phyloP scores from a whole-genome alignment of 345 rosid genomes.

The Pistacia atlantica region DNA sequence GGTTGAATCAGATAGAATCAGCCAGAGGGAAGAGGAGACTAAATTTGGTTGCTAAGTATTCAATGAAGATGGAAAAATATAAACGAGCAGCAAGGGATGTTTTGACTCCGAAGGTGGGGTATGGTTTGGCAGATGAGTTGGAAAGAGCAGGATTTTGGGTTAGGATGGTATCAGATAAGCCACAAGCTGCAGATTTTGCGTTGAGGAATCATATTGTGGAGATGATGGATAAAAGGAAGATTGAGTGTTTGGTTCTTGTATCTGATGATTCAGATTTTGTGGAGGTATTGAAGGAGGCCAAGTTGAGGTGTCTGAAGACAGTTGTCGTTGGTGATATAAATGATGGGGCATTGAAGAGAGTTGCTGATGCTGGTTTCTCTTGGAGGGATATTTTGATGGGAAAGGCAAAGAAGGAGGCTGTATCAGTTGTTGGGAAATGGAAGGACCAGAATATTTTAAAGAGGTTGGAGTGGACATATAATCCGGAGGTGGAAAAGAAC shows the following conservation, averaged over 20 bases:
- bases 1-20: slow-evolving; percentile 78
- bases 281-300: slow-evolving; percentile 68
- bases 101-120: slow-evolving; percentile 68
- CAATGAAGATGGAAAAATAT: slow-evolving; percentile 86
- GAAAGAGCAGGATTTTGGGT: slow-evolving; percentile 80
- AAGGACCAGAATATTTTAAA: slow-evolving; percentile 67
- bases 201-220: slow-evolving; percentile 74
- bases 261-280: slow-evolving; percentile 86
- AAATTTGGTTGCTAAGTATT: slow-evolving; percentile 62
- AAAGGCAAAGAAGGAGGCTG: slow-evolving; percentile 85
- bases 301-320: slow-evolving; percentile 68
- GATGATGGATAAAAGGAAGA: slow-evolving; percentile 71
- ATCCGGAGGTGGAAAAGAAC: slow-evolving; percentile 50
- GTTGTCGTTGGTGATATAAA: slow-evolving; percentile 79
- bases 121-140: slow-evolving; percentile 71
- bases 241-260: slow-evolving; percentile 77
- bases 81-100: slow-evolving; percentile 56
- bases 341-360: slow-evolving; percentile 68
- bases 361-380: slow-evolving; percentile 72
- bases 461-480: slow-evolving; percentile 77
- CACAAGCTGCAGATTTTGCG: slow-evolving; percentile 75
- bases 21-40: slow-evolving; percentile 80
- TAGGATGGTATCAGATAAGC: slow-evolving; percentile 58
- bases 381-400: slow-evolving; percentile 87
- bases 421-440: slow-evolving; percentile 70